These are phyloP conservation scores for Adansonia grandidieri DNA, from an alignment of 441 rosid genomes.

Conservation along the genomic window DNA sequence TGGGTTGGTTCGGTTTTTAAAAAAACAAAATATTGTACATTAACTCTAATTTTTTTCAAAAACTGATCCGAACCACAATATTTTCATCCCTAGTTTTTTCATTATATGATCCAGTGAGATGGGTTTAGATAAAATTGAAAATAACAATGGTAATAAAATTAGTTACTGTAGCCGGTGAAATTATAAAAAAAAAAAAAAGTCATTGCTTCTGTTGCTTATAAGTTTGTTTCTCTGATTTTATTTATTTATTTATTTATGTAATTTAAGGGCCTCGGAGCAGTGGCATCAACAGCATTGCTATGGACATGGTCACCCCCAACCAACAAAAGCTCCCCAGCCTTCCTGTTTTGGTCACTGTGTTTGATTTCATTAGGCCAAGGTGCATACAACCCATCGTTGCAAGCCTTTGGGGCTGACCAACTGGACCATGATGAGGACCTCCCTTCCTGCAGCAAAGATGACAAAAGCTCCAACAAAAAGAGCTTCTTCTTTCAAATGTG, in stretches of 20 bases:
- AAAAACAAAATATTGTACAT: too few species aligned
- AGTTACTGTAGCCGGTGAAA: too few species aligned
- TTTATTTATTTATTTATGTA: background rate
- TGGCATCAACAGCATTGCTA: slow-evolving; percentile 79
- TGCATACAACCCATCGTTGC: slow-evolving; percentile 85
- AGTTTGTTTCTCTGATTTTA: background rate
- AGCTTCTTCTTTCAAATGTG: slow-evolving; percentile 80
- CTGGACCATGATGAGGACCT: slow-evolving; percentile 58
- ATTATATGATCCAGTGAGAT: too few species aligned
- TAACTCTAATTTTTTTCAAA: too few species aligned
- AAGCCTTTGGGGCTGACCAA: slow-evolving; percentile 93
- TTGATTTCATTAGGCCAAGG: slow-evolving; percentile 84
- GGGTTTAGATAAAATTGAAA: too few species aligned
- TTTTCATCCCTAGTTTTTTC: too few species aligned
- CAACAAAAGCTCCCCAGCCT: slow-evolving; percentile 47
- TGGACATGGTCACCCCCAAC: slow-evolving; percentile 56
- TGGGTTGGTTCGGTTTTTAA: too few species aligned
- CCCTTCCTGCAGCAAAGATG: slow-evolving; percentile 46
- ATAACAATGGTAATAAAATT: too few species aligned
- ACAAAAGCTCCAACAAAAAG: slow-evolving; percentile 52
- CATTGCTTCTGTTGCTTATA: background rate
- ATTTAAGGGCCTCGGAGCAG: slow-evolving; percentile 78
- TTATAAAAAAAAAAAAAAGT: background rate
- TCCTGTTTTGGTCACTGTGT: slow-evolving; percentile 75
- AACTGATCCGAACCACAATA: too few species aligned